Evolutionary conservation across 2,329 filamentous ascomycete genomes (phyloP).

Genomic region (Exophiala bonariae): DNA sequence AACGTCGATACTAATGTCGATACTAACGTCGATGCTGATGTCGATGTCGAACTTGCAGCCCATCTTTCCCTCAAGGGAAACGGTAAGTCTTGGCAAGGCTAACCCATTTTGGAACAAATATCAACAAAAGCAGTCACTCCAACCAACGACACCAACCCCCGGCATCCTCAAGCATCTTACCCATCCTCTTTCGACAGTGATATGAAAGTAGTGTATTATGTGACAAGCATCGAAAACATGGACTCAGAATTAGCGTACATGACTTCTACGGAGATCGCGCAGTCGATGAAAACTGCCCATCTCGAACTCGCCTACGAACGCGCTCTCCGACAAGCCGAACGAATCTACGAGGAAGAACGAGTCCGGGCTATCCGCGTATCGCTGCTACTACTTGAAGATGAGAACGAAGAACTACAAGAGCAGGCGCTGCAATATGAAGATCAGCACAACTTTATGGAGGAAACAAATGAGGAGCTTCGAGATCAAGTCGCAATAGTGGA

Average conservation of each 20-base stretch:
- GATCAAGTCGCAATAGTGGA: conserved; percentile 38
- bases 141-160: no score
- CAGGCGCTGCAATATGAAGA: conserved; percentile 60
- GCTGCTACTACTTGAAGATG: conserved; percentile 70
- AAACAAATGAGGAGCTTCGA: conserved; percentile 49
- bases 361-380: conserved; percentile 68
- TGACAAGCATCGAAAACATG: conserved; percentile 15
- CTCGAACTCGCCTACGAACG: conserved; percentile 72
- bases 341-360: conserved; percentile 73
- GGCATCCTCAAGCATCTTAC: no score
- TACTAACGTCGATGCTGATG: no score
- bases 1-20: no score
- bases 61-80: no score
- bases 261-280: conserved; percentile 18
- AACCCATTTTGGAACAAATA: no score
- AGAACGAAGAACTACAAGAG: conserved; percentile 68
- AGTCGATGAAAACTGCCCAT: conserved; percentile 47
- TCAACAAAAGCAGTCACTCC: no score
- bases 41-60: no score
- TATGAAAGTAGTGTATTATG: not conserved
- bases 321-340: conserved; percentile 63
- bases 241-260: conserved; percentile 18
- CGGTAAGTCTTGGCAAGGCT: no score
- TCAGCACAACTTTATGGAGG: conserved; percentile 52
- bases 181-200: no score